Evolutionary conservation across 768 basidiomycete species (phyloP).

Genomic region (Grammothele lineata): DNA sequence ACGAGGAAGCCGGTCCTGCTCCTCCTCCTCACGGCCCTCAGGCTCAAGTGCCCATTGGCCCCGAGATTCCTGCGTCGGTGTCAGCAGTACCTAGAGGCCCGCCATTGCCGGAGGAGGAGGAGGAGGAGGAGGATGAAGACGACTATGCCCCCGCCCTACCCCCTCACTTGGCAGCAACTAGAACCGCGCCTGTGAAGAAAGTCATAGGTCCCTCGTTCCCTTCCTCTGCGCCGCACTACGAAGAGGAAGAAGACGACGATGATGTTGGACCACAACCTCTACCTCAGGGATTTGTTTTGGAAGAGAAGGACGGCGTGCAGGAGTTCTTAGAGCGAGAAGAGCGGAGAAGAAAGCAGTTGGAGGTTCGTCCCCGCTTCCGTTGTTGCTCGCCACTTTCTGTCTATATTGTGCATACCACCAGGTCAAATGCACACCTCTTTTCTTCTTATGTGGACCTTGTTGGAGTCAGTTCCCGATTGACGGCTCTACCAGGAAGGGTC

Average conservation of each 20-base stretch:
- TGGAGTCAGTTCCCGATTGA: not conserved
- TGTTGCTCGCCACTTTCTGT: too few relatives aligned
- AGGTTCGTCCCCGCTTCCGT: too few relatives aligned
- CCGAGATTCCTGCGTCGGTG: slow-evolving; percentile 17
- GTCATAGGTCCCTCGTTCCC: slow-evolving; percentile 54
- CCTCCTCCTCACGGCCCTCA: too few relatives aligned
- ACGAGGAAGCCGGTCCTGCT: slow-evolving; percentile 11
- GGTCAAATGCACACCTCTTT: too few relatives aligned
- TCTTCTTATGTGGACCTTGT: too few relatives aligned
- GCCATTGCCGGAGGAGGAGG: slow-evolving; percentile 21
- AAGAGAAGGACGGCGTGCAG: slow-evolving; percentile 60
- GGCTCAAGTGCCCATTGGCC: slow-evolving; percentile 17
- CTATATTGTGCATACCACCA: too few relatives aligned
- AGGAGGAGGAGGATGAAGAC: slow-evolving; percentile 59
- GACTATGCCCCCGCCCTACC: slow-evolving; percentile 73
- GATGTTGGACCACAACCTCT: slow-evolving; percentile 85
- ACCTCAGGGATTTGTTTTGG: slow-evolving; percentile 38
- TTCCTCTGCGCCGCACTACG: slow-evolving; percentile 23
- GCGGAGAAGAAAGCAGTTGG: slow-evolving; percentile 62
- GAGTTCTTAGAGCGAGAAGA: slow-evolving; percentile 88
- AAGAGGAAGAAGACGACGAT: slow-evolving; percentile 41
- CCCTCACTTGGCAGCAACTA: slow-evolving; percentile 56
- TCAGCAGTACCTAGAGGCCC: slow-evolving; percentile 12
- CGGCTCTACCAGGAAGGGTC: slow-evolving; percentile 53
- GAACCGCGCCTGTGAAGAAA: slow-evolving; percentile 31